Evolutionary conservation across 768 basidiomycete species (phyloP).

Genomic region (Calocybe gangraenosa): DNA sequence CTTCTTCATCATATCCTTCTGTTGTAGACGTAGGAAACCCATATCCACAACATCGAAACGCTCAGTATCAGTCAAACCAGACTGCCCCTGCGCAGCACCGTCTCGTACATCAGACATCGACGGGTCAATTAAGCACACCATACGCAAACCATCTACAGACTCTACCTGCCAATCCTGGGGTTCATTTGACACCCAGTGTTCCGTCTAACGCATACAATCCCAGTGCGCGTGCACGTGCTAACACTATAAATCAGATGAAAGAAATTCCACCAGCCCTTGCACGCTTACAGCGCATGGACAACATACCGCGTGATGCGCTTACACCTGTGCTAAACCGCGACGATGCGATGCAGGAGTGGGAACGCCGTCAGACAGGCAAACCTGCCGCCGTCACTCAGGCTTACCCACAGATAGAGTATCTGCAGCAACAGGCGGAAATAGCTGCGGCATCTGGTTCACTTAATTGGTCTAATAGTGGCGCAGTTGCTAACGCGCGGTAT

Average conservation of each 20-base stretch:
- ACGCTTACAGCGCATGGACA: constrained; percentile 86
- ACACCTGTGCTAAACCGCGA: constrained; percentile 95
- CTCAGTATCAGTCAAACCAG: constrained; percentile 33
- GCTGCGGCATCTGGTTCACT: constrained; percentile 59
- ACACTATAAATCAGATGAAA: constrained; percentile 91
- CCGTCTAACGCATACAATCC: constrained; percentile 70
- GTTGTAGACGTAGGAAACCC: constrained; percentile 27
- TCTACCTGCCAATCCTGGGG: constrained; percentile 22
- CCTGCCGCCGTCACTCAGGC: constrained; percentile 59
- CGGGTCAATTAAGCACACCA: constrained; percentile 39
- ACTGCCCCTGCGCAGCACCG: constrained; percentile 33
- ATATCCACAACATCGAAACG: constrained; percentile 29
- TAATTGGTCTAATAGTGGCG: constrained; percentile 43
- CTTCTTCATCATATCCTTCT: constrained; percentile 25
- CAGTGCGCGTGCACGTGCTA: constrained; percentile 71
- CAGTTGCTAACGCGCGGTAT: constrained; percentile 37
- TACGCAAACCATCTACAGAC: constrained; percentile 30
- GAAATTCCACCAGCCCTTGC: constrained; percentile 93
- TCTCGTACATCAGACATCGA: constrained; percentile 46
- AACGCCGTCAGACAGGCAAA: constrained; percentile 78
- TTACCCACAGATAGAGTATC: constrained; percentile 85
- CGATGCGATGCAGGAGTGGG: constrained; percentile 96
- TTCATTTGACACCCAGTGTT: constrained; percentile 47
- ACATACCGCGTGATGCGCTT: constrained; percentile 79
- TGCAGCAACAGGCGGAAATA: constrained; percentile 92